phyloP scores from a whole-genome alignment of 768 basidiomycete species.

The Phanerochaete carnosa region DNA sequence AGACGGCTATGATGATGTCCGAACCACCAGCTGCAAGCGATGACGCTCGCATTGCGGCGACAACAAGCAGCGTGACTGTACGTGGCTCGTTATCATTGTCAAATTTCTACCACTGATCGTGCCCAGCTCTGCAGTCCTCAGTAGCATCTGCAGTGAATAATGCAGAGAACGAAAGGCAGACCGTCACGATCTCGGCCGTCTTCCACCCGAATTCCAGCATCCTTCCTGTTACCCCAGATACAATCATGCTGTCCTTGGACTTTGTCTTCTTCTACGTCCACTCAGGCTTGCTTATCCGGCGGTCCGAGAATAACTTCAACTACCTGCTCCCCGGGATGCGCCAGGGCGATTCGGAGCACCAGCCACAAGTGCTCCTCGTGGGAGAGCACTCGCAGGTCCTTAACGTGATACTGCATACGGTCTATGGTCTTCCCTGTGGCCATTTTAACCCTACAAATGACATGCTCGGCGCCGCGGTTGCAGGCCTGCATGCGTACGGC shows the following conservation, averaged over 20 bases:
- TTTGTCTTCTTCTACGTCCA: constrained; percentile 88
- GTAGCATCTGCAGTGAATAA: too few relatives aligned
- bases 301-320: constrained; percentile 66
- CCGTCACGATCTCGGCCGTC: constrained; percentile 77
- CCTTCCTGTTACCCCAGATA: constrained; percentile 52
- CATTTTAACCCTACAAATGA: constrained; percentile 25
- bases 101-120: too few relatives aligned
- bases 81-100: too few relatives aligned
- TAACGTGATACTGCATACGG: constrained; percentile 30
- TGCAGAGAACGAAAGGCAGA: too few relatives aligned
- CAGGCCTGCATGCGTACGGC: constrained; percentile 24
- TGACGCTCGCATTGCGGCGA: too few relatives aligned
- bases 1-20: too few relatives aligned
- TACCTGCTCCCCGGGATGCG: constrained; percentile 52
- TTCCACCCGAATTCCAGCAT: constrained; percentile 69
- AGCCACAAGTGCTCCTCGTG: constrained; percentile 13
- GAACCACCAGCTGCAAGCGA: too few relatives aligned
- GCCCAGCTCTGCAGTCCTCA: too few relatives aligned
- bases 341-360: too few relatives aligned
- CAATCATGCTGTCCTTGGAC: constrained; percentile 67
- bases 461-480: constrained; percentile 20
- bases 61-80: too few relatives aligned
- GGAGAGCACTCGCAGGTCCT: constrained; percentile 13
- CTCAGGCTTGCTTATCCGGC: constrained; percentile 48
- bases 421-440: constrained; percentile 26